phyloP scores from a whole-genome alignment of 116 monocot genomes.

The Trichopus zeylanicus region DNA sequence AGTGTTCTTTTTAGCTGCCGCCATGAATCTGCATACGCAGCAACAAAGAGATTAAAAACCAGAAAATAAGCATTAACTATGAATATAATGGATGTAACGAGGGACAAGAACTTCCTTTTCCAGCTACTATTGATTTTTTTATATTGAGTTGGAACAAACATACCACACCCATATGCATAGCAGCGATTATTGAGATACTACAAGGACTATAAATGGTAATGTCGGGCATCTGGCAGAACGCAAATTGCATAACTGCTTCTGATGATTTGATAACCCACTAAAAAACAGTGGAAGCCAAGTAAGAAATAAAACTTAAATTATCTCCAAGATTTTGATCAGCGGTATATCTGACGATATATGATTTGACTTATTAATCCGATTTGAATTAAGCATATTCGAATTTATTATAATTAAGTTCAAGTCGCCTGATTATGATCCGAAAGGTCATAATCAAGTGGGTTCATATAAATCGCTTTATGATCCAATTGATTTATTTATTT shows the following conservation, averaged over 20 bases:
- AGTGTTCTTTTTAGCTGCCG: constrained; percentile 14
- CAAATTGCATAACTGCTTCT: neutral
- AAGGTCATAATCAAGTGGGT: too few species aligned
- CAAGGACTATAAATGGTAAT: neutral
- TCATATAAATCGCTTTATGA: too few species aligned
- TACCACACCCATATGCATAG: neutral
- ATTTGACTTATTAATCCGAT: too few species aligned
- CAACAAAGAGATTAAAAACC: neutral
- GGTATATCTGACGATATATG: neutral
- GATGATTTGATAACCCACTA: neutral
- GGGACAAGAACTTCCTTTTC: neutral
- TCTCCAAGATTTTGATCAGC: neutral
- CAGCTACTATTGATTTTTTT: neutral
- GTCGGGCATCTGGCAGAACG: neutral
- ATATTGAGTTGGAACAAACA: neutral
- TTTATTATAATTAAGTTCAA: neutral
- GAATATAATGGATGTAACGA: neutral
- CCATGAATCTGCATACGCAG: constrained; percentile 13
- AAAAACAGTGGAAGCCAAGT: neutral
- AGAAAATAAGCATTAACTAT: neutral
- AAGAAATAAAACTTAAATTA: neutral
- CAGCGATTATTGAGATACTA: too few species aligned
- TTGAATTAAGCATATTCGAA: too few species aligned
- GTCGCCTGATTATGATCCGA: neutral
- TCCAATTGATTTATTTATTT: too few species aligned